A percentile compares a stretch with the other conserved stretches of the same genome.
These are phyloP conservation scores for Claviceps capensis DNA, from an alignment of 2,329 filamentous ascomycete species.

Conservation along the genomic window DNA sequence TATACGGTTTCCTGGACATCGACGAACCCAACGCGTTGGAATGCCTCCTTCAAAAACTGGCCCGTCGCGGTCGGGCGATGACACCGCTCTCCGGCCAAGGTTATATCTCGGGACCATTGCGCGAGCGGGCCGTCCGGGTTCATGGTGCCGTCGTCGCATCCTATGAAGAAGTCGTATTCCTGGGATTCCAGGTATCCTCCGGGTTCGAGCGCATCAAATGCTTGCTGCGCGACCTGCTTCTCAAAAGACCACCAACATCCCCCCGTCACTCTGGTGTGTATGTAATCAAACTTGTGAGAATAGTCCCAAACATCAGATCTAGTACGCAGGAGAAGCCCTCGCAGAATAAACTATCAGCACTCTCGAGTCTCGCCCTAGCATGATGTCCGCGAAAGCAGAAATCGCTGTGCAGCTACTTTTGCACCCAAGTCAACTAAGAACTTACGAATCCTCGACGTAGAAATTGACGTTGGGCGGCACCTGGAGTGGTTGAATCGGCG, in stretches of 20 bases:
- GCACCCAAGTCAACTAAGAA: neutral
- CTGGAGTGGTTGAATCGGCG: constrained; percentile 49
- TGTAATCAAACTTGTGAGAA: constrained; percentile 40
- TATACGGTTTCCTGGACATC: constrained; percentile 38
- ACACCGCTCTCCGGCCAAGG: constrained; percentile 22
- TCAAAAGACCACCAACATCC: constrained; percentile 37
- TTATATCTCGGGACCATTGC: constrained; percentile 27
- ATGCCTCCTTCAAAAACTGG: constrained; percentile 21
- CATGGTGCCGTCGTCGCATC: constrained; percentile 33
- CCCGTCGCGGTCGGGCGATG: constrained; percentile 24
- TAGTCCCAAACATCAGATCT: constrained; percentile 37
- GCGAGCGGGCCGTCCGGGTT: constrained; percentile 22
- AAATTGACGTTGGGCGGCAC: constrained; percentile 65
- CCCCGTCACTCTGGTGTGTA: constrained; percentile 36
- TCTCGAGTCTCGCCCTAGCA: neutral
- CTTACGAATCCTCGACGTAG: constrained; percentile 50
- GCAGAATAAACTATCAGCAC: neutral
- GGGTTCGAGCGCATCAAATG: constrained; percentile 33
- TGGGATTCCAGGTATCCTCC: constrained; percentile 44
- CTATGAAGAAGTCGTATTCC: constrained; percentile 25
- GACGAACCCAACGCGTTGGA: constrained; percentile 37
- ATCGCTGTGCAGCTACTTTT: neutral
- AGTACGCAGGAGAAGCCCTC: neutral
- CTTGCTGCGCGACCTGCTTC: constrained; percentile 35
- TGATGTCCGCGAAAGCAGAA: neutral